phyloP scores from a whole-genome alignment of 352 stramenopile species.

The Pythium folliculosum region DNA sequence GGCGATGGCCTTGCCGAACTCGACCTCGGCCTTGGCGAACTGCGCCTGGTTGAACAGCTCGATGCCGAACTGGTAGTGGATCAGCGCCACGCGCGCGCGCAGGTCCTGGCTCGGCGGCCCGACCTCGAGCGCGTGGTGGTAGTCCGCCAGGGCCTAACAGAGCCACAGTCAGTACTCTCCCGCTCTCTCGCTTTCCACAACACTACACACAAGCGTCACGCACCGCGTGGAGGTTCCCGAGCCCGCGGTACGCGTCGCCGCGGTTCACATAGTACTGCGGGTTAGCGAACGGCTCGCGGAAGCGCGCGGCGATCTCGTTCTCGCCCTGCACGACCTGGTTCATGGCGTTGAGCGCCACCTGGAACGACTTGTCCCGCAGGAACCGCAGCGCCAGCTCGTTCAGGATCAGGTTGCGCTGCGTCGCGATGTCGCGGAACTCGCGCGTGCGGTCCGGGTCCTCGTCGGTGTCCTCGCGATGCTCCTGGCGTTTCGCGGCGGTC shows the following conservation, averaged over 20 bases:
- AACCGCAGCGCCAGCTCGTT: slow-evolving; percentile 71
- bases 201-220: neutral
- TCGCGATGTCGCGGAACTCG: slow-evolving; percentile 65
- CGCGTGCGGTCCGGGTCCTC: slow-evolving; percentile 39
- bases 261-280: slow-evolving; percentile 67
- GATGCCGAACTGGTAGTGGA: slow-evolving; percentile 84
- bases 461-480: neutral
- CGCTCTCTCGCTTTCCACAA: too few species aligned
- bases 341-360: slow-evolving; percentile 78
- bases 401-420: slow-evolving; percentile 73
- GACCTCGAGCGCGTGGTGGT: slow-evolving; percentile 69
- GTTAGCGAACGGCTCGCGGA: slow-evolving; percentile 45
- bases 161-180: too few species aligned
- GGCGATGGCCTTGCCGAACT: slow-evolving; percentile 61
- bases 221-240: slow-evolving; percentile 70
- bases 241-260: slow-evolving; percentile 71
- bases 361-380: slow-evolving; percentile 52
- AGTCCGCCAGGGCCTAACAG: slow-evolving; percentile 70
- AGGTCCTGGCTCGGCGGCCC: slow-evolving; percentile 52
- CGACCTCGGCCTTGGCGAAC: slow-evolving; percentile 78
- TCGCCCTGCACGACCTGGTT: slow-evolving; percentile 76
- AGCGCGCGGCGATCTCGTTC: slow-evolving; percentile 45
- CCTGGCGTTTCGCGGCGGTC: neutral
- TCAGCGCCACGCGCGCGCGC: slow-evolving; percentile 60
- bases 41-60: slow-evolving; percentile 73